A percentile compares a stretch with the other conserved stretches of the same genome.
phyloP scores from a whole-genome alignment of 2,329 filamentous ascomycete genomes.

The Calonectria multiphialidica region DNA sequence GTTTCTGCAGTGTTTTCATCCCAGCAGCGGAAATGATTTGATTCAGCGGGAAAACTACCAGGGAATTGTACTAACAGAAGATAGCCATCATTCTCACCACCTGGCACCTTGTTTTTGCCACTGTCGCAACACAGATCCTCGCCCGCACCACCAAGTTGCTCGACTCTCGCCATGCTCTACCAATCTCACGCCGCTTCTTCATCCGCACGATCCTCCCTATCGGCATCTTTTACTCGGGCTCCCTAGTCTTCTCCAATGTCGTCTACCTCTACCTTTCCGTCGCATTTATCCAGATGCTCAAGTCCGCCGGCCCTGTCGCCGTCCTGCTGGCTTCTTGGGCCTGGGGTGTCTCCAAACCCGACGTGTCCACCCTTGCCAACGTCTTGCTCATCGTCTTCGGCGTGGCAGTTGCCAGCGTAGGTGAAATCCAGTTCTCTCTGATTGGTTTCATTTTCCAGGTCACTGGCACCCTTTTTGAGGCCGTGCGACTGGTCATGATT shows the following conservation, averaged over 20 bases:
- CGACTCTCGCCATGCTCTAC: constrained; percentile 71
- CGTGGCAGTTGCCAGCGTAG: constrained; percentile 65
- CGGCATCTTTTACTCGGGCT: constrained; percentile 74
- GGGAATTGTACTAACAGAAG: constrained; percentile 1
- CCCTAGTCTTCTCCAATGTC: constrained; percentile 75
- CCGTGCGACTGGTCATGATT: constrained; percentile 86
- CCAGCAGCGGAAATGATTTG: background rate
- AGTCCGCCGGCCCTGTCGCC: constrained; percentile 75
- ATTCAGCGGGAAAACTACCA: background rate
- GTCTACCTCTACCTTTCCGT: constrained; percentile 77
- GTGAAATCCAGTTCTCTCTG: constrained; percentile 78
- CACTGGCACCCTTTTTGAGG: constrained; percentile 84
- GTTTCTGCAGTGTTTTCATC: background rate
- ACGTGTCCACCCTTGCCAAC: constrained; percentile 58
- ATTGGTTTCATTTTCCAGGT: constrained; percentile 77
- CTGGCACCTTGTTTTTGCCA: constrained; percentile 77
- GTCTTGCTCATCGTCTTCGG: constrained; percentile 65
- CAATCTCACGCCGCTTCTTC: constrained; percentile 72
- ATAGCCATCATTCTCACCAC: constrained; percentile 71
- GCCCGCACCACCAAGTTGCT: constrained; percentile 73
- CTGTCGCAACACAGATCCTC: constrained; percentile 73
- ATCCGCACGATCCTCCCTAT: constrained; percentile 74
- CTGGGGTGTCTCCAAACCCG: constrained; percentile 64
- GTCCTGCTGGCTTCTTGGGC: constrained; percentile 76
- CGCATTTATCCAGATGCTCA: constrained; percentile 79